These are phyloP conservation scores for Talaromyces stipitatus DNA, from an alignment of 495 filamentous ascomycete species.

Conservation along the genomic window DNA sequence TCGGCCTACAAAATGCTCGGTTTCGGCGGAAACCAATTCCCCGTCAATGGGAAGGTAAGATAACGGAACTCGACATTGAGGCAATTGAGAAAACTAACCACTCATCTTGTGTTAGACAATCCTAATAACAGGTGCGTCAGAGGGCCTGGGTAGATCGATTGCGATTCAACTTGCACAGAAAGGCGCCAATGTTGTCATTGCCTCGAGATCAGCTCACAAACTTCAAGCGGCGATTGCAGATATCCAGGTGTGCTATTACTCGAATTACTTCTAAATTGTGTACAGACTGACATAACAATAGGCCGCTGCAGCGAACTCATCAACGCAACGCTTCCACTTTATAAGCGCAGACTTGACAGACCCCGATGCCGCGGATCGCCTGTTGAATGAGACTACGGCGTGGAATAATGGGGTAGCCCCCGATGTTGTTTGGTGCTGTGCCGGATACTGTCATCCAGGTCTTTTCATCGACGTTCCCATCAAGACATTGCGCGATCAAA, in stretches of 20 bases:
- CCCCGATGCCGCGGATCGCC: slow-evolving; percentile 53
- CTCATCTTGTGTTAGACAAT: slow-evolving; percentile 49
- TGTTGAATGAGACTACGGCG: slow-evolving; percentile 64
- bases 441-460: slow-evolving; percentile 65
- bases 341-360: slow-evolving; percentile 78
- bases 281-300: slow-evolving; percentile 20
- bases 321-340: slow-evolving; percentile 69
- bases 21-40: slow-evolving; percentile 68
- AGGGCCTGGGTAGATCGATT: slow-evolving; percentile 78
- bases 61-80: background rate
- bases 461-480: slow-evolving; percentile 70
- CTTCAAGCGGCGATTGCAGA: slow-evolving; percentile 64
- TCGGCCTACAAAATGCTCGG: slow-evolving; percentile 53
- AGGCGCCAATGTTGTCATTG: slow-evolving; percentile 81
- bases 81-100: background rate
- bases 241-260: slow-evolving; percentile 44
- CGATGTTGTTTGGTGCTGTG: slow-evolving; percentile 89
- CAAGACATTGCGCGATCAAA: slow-evolving; percentile 62
- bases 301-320: slow-evolving; percentile 50
- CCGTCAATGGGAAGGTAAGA: slow-evolving; percentile 71
- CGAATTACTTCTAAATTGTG: background rate
- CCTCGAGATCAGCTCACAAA: slow-evolving; percentile 67
- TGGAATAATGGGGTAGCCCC: slow-evolving; percentile 74
- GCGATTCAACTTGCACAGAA: slow-evolving; percentile 67
- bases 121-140: slow-evolving; percentile 84